Conservation (phyloP, 78 protist species). For the Monocercomonoides exilis region DNA sequence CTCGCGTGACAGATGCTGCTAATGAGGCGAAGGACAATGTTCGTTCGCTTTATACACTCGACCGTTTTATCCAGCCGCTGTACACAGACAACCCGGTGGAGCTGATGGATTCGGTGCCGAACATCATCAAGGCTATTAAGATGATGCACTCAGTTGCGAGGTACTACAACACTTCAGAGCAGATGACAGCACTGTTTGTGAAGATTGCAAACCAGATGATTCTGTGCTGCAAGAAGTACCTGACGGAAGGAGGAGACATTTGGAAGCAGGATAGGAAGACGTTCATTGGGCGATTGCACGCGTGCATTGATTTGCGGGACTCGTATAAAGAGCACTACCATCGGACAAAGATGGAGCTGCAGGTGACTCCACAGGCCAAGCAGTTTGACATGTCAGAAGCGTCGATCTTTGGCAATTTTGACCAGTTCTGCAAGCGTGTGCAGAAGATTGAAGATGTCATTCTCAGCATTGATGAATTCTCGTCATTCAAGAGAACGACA, state of each 20-base stretch:
- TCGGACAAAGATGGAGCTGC: conserved; percentile 17
- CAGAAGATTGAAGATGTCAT: conserved; percentile 52
- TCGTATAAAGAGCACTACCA: conserved; percentile 32
- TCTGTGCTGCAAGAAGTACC: conserved; percentile 33
- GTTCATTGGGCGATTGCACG: background rate
- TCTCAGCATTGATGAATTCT: conserved; percentile 46
- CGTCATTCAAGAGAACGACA: conserved; percentile 3
- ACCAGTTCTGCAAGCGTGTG: conserved; percentile 56
- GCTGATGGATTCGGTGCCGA: conserved; percentile 44
- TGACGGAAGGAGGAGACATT: background rate
- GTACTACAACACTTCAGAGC: conserved; percentile 60
- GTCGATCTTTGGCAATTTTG: conserved; percentile 59
- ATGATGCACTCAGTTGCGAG: conserved; percentile 61
- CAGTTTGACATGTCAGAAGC: conserved; percentile 57
- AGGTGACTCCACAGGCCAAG: conserved; percentile 24
- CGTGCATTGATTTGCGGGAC: background rate
- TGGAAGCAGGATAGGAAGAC: conserved; percentile 39
- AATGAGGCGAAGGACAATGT: conserved; percentile 77
- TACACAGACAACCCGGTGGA: conserved; percentile 43
- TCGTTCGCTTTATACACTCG: conserved; percentile 54
- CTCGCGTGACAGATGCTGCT: conserved; percentile 37
- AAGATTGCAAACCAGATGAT: conserved; percentile 76
- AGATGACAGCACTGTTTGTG: conserved; percentile 62
- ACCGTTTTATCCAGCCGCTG: conserved; percentile 52
- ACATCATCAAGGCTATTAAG: conserved; percentile 45